A percentile compares a stretch with the other conserved stretches of the same genome.
phyloP scores from a whole-genome alignment of 2,329 filamentous ascomycete species.

The Colletotrichum incanum region DNA sequence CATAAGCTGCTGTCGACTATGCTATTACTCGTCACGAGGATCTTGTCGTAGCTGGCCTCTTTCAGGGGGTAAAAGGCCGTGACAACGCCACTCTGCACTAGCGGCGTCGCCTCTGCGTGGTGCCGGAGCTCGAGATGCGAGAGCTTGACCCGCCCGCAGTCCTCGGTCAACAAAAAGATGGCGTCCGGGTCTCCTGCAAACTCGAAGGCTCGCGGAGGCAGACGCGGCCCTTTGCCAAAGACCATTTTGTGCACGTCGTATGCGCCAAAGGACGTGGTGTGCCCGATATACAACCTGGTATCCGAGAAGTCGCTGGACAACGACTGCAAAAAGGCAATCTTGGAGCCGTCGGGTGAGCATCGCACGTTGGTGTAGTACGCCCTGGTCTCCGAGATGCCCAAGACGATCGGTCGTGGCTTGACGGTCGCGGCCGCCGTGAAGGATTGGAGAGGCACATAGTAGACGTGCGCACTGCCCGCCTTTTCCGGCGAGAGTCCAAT shows the following conservation, averaged over 20 bases:
- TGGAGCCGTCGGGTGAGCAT: slow-evolving; percentile 56
- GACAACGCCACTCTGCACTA: slow-evolving; percentile 50
- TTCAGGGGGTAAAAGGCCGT: slow-evolving; percentile 49
- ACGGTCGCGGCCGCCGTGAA: slow-evolving; percentile 47
- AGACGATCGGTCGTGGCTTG: slow-evolving; percentile 47
- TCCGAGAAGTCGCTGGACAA: slow-evolving; percentile 47
- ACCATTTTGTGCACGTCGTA: slow-evolving; percentile 51
- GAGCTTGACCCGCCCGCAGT: slow-evolving; percentile 53
- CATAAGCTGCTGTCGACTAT: slow-evolving; percentile 58
- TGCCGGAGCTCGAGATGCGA: slow-evolving; percentile 53
- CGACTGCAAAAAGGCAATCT: slow-evolving; percentile 54
- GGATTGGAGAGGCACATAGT: slow-evolving; percentile 53
- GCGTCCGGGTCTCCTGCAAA: slow-evolving; percentile 53
- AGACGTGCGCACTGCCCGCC: slow-evolving; percentile 46
- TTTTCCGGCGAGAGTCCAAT: slow-evolving; percentile 33
- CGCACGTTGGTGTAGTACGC: slow-evolving; percentile 48
- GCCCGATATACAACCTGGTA: slow-evolving; percentile 51
- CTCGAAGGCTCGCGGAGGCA: slow-evolving; percentile 52
- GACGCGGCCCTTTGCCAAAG: slow-evolving; percentile 47
- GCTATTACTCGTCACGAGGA: slow-evolving; percentile 56
- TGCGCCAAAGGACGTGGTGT: slow-evolving; percentile 48
- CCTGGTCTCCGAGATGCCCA: slow-evolving; percentile 39
- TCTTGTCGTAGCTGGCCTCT: slow-evolving; percentile 46
- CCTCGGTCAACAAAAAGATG: slow-evolving; percentile 53
- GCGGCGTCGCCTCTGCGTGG: slow-evolving; percentile 46